Evolutionary conservation across 1,284 basidiomycete genomes (phyloP), one percentile per base, ranked within the genome.

Genomic region (Papiliotrema laurentii): DNA sequence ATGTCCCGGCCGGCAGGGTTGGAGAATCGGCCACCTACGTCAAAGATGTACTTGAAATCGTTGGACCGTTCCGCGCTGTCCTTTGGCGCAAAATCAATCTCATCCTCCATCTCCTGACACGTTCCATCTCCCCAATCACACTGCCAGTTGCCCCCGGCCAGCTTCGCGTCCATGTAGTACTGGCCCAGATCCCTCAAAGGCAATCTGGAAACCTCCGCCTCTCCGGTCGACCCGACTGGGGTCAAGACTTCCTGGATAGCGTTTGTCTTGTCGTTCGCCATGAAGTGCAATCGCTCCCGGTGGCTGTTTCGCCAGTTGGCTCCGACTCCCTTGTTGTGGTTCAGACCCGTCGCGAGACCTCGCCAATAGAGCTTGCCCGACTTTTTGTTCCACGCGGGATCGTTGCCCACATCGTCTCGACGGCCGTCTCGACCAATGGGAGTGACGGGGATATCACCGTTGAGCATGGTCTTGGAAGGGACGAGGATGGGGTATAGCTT

Each of bases 31-130:
- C 7, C 10, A 68, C 69, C 63, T 52, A 72, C 63, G 48, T 75
- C 74, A 48, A 75, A 69, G 11, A 75, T 64, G 47, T 73, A 75
- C 64, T 74, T 75, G 64, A 59, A 74, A 19, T 69, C 57, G 52
- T 74, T 75, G 19, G 63, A 59, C 49, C 58, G 65, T 49, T 75
- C 70, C 9, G 58, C 44, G 31, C 54, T 50, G 42, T 72, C 73
- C 51, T 70, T 63, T 18, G 51, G 51, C 1, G 64, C 71, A 51
- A 69, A 73, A 18, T 68, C 59, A 43, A 72, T 69, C 53, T 69
- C 65, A 36, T 61, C 54, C 42, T 64, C 55, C 71, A 74, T 72
- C 55, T 72, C 72, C 25, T 65, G 57, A 54, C 72, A 74, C 2
- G 69, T 66, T n/a, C 71, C 71, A 55, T 74, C 72, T 30, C 60